Evolutionary conservation across 2,329 filamentous ascomycete genomes (phyloP).

Genomic region (Fusarium torreyae): DNA sequence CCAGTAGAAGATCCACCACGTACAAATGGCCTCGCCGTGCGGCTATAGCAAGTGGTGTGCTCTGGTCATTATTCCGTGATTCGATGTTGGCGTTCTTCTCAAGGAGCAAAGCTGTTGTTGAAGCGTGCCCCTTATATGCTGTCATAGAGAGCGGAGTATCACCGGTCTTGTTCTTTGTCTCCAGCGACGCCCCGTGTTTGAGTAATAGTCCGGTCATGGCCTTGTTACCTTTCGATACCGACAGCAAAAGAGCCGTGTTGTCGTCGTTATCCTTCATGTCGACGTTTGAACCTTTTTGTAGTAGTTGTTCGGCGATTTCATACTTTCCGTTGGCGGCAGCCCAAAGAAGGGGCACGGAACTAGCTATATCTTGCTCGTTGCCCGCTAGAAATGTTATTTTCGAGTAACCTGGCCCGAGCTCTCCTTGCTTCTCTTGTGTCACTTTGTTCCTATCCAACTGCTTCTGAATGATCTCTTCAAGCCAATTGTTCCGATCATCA

Average conservation of each 20-base stretch:
- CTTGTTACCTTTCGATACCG: rapidly evolving
- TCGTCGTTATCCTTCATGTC: background rate
- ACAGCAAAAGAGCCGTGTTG: background rate
- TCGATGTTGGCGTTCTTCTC: background rate
- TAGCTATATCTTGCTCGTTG: background rate
- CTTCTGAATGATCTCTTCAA: background rate
- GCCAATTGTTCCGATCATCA: background rate
- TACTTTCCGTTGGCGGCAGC: background rate
- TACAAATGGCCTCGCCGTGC: background rate
- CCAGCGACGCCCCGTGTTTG: background rate
- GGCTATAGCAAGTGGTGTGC: background rate
- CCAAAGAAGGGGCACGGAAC: background rate
- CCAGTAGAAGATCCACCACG: background rate
- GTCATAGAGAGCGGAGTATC: background rate
- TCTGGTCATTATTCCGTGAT: no score
- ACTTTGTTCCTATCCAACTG: background rate
- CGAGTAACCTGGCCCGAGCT: rapidly evolving
- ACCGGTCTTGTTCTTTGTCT: rapidly evolving
- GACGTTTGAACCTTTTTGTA: background rate
- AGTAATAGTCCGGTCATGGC: background rate
- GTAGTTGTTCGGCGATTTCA: background rate
- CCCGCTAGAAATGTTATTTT: background rate
- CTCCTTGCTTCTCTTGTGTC: background rate
- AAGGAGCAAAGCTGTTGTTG: background rate
- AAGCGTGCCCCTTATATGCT: background rate